Percentiles rank a stretch among this genome's conserved stretches.
These are phyloP conservation scores for Verticillium nonalfalfae DNA, from an alignment of 2,329 filamentous ascomycete species.

Conservation along the genomic window DNA sequence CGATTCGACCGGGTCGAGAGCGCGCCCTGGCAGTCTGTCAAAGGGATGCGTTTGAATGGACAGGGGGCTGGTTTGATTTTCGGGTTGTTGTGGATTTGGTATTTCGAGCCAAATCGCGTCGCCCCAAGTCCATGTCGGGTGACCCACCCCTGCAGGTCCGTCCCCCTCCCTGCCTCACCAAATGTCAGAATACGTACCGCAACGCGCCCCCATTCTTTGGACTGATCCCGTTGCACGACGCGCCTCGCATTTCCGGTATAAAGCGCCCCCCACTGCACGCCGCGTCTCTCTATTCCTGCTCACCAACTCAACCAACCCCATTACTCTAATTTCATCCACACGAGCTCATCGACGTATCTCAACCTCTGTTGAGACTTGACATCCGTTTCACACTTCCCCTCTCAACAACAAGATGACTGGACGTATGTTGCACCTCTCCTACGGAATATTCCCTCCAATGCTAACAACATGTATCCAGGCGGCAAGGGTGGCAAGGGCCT, in stretches of 20 bases:
- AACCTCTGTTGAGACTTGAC: not conserved
- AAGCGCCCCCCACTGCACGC: constrained; percentile 7
- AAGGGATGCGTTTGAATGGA: not conserved
- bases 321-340: not conserved
- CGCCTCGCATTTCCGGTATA: constrained; percentile 6
- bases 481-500: constrained; percentile 97
- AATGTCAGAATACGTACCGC: not conserved
- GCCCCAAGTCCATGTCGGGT: not conserved
- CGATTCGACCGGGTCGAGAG: not conserved
- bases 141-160: not conserved
- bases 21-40: too few relatives aligned
- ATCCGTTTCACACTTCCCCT: not conserved
- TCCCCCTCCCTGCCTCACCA: not conserved
- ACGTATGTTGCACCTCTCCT: constrained; percentile 47
- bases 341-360: not conserved
- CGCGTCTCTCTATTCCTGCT: not conserved
- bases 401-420: constrained; percentile 59
- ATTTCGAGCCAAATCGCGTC: not conserved
- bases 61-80: not conserved
- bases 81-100: not conserved
- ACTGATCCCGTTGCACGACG: constrained; percentile 9
- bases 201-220: constrained; percentile 6
- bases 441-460: not conserved
- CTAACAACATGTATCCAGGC: constrained; percentile 40
- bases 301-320: not conserved